Percentiles rank a stretch among this genome's conserved stretches.
phyloP scores from a whole-genome alignment of 192 early-diverging fungal genomes.

The Coemansia javaensis region DNA sequence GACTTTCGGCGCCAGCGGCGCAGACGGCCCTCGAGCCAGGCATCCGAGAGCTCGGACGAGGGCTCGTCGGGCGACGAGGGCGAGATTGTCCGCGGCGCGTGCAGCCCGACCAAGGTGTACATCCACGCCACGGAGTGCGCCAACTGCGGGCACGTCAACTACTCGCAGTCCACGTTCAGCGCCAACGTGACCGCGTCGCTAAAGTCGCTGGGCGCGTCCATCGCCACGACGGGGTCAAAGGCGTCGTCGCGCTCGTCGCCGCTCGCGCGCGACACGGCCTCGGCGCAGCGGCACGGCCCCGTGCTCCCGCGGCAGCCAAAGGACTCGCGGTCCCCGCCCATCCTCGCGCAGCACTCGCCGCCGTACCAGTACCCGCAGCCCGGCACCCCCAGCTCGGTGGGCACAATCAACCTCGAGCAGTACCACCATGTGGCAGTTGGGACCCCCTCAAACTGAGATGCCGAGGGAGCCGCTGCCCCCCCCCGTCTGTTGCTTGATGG shows the following conservation, averaged over 20 bases:
- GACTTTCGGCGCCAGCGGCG: conserved; percentile 10
- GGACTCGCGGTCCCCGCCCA: too few species aligned
- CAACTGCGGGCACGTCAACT: conserved; percentile 1
- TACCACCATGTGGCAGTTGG: conserved; percentile 5
- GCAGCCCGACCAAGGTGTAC: too few species aligned
- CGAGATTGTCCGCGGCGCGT: background rate
- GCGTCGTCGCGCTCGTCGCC: conserved; percentile 12
- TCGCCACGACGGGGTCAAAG: conserved; percentile 9
- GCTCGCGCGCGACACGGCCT: conserved; percentile 13
- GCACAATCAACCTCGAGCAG: conserved; percentile 28
- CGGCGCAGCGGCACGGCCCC: conserved; percentile 24
- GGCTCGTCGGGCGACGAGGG: background rate
- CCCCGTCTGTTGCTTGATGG: too few species aligned
- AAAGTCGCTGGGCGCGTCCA: conserved; percentile 5
- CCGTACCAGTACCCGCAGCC: too few species aligned
- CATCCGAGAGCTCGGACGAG: background rate
- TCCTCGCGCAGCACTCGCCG: too few species aligned
- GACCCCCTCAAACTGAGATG: background rate
- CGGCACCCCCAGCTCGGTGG: conserved; percentile 19
- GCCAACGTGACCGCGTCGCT: background rate
- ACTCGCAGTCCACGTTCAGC: conserved; percentile 5
- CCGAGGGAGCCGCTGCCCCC: too few species aligned
- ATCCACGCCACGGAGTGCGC: too few species aligned
- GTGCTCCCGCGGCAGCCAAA: conserved; percentile 27
- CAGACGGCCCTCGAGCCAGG: background rate